Conservation (phyloP, 257 asterid genomes). For the Scutellaria baicalensis region DNA sequence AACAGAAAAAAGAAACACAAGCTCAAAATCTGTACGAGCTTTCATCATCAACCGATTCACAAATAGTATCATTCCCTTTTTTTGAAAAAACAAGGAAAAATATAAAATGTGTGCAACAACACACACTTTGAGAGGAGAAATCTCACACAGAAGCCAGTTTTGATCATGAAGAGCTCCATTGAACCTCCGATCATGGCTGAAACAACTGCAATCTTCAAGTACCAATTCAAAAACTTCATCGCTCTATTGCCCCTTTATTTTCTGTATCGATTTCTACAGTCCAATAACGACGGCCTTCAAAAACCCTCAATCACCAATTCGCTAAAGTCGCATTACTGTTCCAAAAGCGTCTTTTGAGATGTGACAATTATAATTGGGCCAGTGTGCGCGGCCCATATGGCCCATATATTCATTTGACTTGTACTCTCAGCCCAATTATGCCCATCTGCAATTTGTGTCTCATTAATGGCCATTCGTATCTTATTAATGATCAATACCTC, state of each 20-base stretch:
- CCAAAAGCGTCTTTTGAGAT: too few relatives aligned
- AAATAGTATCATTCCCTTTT: too few relatives aligned
- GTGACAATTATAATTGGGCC: not conserved
- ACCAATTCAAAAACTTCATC: too few relatives aligned
- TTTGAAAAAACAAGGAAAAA: not conserved
- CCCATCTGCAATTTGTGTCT: too few relatives aligned
- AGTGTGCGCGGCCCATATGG: not conserved
- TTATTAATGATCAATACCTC: too few relatives aligned
- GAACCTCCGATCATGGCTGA: too few relatives aligned
- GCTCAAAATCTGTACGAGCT: not conserved
- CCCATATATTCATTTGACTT: not conserved
- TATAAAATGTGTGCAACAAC: not conserved
- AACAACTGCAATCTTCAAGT: too few relatives aligned
- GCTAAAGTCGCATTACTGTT: not conserved
- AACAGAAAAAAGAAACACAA: not conserved
- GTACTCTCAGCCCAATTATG: too few relatives aligned
- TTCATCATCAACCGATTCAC: not conserved
- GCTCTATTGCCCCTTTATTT: too few relatives aligned
- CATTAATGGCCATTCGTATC: too few relatives aligned
- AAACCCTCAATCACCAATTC: not conserved
- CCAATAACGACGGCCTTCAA: slow-evolving; percentile 21
- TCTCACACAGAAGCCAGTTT: slow-evolving; percentile 89
- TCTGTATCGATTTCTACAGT: too few relatives aligned
- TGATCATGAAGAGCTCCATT: too few relatives aligned
- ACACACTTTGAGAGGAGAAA: slow-evolving; percentile 33